Percentiles rank a stretch among this genome's conserved stretches.
These are phyloP conservation scores for Osmanthus fragrans DNA, from an alignment of 257 asterid species.

Conservation along the genomic window DNA sequence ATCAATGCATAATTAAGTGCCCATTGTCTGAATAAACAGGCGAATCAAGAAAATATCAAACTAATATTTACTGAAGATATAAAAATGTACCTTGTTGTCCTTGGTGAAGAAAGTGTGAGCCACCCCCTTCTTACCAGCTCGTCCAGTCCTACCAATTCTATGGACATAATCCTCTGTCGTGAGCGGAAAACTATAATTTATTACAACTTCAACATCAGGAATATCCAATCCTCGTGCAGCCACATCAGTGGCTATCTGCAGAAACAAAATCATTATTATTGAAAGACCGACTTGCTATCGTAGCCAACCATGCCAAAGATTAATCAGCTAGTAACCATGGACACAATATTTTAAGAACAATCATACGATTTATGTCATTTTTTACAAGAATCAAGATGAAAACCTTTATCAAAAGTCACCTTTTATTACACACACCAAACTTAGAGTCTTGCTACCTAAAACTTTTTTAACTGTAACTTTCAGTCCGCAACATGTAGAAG, in stretches of 20 bases:
- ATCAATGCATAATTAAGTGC: slow-evolving; percentile 11
- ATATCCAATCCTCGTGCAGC: slow-evolving; percentile 98
- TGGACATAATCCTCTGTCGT: slow-evolving; percentile 97
- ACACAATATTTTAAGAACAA: background rate
- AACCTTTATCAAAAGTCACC: background rate
- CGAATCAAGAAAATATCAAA: background rate
- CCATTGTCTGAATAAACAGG: too few species aligned
- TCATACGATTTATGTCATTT: background rate
- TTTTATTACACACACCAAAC: too few species aligned
- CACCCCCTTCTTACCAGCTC: slow-evolving; percentile 99
- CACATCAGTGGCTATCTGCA: slow-evolving; percentile 97
- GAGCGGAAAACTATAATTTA: slow-evolving; percentile 93
- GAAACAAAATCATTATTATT: slow-evolving; percentile 7
- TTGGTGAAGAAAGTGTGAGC: slow-evolving; percentile 97
- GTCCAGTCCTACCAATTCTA: slow-evolving; percentile 97
- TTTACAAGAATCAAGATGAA: background rate
- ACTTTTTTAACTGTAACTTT: too few species aligned
- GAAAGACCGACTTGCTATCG: background rate
- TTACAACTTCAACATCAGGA: slow-evolving; percentile 95
- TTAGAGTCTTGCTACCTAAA: too few species aligned
- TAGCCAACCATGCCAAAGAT: background rate
- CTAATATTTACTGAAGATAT: background rate
- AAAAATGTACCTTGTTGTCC: slow-evolving; percentile 75
- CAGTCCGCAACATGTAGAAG: too few species aligned
- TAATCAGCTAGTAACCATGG: background rate